A percentile compares a stretch with the other conserved stretches of the same genome.
These are phyloP conservation scores for Apophysomyces elegans DNA, from an alignment of 371 early-diverging fungal genomes.

Conservation along the genomic window DNA sequence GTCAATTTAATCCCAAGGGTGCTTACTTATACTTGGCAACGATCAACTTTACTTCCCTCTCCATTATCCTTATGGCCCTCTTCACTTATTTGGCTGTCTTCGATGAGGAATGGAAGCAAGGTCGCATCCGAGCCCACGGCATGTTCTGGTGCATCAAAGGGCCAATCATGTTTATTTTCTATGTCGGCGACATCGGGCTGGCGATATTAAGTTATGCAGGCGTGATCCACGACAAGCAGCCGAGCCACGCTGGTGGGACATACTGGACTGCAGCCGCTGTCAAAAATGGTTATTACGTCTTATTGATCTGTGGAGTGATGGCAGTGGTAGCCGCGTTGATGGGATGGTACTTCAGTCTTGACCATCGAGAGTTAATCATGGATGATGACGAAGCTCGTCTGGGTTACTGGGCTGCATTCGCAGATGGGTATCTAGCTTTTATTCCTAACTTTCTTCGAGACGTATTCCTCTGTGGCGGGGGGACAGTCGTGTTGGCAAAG, in stretches of 20 bases:
- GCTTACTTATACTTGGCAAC: slow-evolving; percentile 21
- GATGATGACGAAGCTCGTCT: slow-evolving; percentile 15
- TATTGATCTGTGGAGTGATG: slow-evolving; percentile 22
- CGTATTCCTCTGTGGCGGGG: slow-evolving; percentile 19
- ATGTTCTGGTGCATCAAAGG: slow-evolving; percentile 34
- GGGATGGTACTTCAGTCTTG: slow-evolving; percentile 17
- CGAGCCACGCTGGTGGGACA: slow-evolving; percentile 18
- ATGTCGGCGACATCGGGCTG: slow-evolving; percentile 21
- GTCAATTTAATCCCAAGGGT: slow-evolving; percentile 20
- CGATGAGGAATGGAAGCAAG: slow-evolving; percentile 24
- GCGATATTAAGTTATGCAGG: slow-evolving; percentile 15
- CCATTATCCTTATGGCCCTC: slow-evolving; percentile 25
- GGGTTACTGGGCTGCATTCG: slow-evolving; percentile 16
- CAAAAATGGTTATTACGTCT: slow-evolving; percentile 24
- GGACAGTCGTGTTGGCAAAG: slow-evolving; percentile 20
- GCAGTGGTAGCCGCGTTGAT: slow-evolving; percentile 16
- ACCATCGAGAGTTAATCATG: slow-evolving; percentile 10
- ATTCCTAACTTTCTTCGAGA: slow-evolving; percentile 22
- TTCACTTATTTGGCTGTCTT: slow-evolving; percentile 25
- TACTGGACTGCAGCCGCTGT: slow-evolving; percentile 27
- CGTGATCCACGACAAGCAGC: slow-evolving; percentile 16
- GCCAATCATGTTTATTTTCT: slow-evolving; percentile 29
- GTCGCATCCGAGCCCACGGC: slow-evolving; percentile 17
- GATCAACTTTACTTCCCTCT: slow-evolving; percentile 22
- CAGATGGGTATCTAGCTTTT: slow-evolving; percentile 21